phyloP scores from a whole-genome alignment of 805 yeast genomes.

The Candida glaebosa region DNA sequence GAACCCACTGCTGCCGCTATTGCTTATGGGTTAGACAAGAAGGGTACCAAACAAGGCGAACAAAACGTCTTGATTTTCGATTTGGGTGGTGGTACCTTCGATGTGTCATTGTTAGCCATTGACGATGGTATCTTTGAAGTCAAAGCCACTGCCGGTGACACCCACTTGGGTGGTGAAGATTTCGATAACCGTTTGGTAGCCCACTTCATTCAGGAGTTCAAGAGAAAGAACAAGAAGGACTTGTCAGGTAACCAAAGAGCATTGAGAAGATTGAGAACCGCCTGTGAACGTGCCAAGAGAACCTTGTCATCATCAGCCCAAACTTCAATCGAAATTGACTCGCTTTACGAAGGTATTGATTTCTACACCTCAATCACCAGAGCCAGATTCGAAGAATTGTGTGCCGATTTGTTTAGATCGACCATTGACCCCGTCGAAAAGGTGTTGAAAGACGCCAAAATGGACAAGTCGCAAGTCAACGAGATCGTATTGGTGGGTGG shows the following conservation, averaged over 20 bases:
- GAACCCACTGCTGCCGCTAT: constrained; percentile 47
- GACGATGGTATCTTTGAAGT: constrained; percentile 93
- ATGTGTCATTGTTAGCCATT: constrained; percentile 82
- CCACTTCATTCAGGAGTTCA: constrained; percentile 88
- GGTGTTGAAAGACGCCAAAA: constrained; percentile 90
- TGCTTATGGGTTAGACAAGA: constrained; percentile 48
- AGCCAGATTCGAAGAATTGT: constrained; percentile 97
- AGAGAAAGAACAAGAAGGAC: constrained; percentile 90
- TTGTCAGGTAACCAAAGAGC: constrained; percentile 79
- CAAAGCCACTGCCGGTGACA: constrained; percentile 92
- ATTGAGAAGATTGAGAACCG: constrained; percentile 90
- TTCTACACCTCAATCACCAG: constrained; percentile 93
- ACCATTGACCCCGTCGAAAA: constrained; percentile 95
- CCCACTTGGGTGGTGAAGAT: constrained; percentile 98
- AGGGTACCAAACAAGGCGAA: constrained; percentile 48
- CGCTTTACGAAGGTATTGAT: constrained; percentile 91
- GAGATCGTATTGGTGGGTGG: constrained; percentile 98
- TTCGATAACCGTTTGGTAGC: constrained; percentile 85
- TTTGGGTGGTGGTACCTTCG: constrained; percentile 97
- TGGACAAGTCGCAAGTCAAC: constrained; percentile 81
- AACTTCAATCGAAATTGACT: constrained; percentile 93
- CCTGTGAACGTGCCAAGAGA: constrained; percentile 98
- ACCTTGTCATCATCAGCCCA: constrained; percentile 93
- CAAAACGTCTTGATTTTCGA: constrained; percentile 90
- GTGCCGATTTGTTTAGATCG: constrained; percentile 87